Conservation (phyloP, 1,284 basidiomycete species). For the Ustilago hordei region DNA sequence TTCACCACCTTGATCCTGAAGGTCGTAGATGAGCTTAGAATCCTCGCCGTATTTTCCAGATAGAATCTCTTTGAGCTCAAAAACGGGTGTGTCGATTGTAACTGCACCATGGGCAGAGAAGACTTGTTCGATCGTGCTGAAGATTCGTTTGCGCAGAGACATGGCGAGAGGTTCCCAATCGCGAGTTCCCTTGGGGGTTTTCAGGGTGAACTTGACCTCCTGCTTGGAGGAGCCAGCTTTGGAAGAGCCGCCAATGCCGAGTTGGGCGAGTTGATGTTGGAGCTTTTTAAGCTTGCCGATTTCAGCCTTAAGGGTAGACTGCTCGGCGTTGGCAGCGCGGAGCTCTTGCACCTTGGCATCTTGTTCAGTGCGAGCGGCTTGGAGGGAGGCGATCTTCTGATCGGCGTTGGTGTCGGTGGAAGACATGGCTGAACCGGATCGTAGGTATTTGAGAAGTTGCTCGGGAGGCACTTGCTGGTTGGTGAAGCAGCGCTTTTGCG, state of each 20-base stretch:
- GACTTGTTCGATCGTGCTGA: slow-evolving; percentile 85
- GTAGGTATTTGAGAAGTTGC: slow-evolving; percentile 31
- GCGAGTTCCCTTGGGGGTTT: slow-evolving; percentile 82
- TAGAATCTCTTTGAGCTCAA: slow-evolving; percentile 95
- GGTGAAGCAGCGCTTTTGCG: slow-evolving; percentile 19
- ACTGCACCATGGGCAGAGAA: slow-evolving; percentile 91
- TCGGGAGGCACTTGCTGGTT: slow-evolving; percentile 31
- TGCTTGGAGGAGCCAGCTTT: slow-evolving; percentile 45
- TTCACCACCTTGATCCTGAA: slow-evolving; percentile 98
- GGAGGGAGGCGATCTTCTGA: slow-evolving; percentile 35
- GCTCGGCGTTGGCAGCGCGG: slow-evolving; percentile 46
- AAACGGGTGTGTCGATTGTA: slow-evolving; percentile 96
- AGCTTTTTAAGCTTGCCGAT: slow-evolving; percentile 56
- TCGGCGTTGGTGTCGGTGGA: slow-evolving; percentile 14
- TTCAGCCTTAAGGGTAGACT: slow-evolving; percentile 50
- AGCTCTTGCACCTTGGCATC: slow-evolving; percentile 60
- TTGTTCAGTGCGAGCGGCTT: slow-evolving; percentile 54
- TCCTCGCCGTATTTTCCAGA: slow-evolving; percentile 89
- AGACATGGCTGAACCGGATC: slow-evolving; percentile 28
- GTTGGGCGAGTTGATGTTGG: slow-evolving; percentile 53
- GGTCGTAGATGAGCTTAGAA: slow-evolving; percentile 96
- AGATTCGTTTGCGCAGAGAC: slow-evolving; percentile 89
- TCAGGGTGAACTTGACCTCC: slow-evolving; percentile 64
- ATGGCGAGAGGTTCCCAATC: slow-evolving; percentile 97
- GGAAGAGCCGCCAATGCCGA: slow-evolving; percentile 36